Conservation (phyloP, 352 stramenopile species). For the Globisporangium middletonii region DNA sequence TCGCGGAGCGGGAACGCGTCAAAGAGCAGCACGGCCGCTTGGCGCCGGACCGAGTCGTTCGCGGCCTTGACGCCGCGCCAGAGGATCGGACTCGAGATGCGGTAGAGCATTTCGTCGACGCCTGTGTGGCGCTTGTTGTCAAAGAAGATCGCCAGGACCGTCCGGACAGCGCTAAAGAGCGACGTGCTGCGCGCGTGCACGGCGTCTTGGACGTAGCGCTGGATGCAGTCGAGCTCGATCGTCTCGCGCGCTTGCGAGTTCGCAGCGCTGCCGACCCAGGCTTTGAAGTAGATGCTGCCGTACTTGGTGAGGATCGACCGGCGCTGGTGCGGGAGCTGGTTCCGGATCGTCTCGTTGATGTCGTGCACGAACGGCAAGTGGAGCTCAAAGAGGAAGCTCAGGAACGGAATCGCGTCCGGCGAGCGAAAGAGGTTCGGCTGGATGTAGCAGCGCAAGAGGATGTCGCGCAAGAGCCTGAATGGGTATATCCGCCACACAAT, state of each 20-base stretch:
- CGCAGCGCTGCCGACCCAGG: slow-evolving; percentile 56
- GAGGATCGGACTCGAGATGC: slow-evolving; percentile 76
- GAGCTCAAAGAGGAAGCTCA: slow-evolving; percentile 84
- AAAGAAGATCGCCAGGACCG: slow-evolving; percentile 80
- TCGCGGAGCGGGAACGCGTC: slow-evolving; percentile 82
- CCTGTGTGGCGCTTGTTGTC: slow-evolving; percentile 78
- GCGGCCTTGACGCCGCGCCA: slow-evolving; percentile 80
- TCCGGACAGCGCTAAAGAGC: slow-evolving; percentile 58
- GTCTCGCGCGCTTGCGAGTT: slow-evolving; percentile 33
- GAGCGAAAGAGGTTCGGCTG: slow-evolving; percentile 81
- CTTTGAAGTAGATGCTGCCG: slow-evolving; percentile 80
- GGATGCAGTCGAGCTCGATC: slow-evolving; percentile 84
- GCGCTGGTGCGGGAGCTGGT: slow-evolving; percentile 80
- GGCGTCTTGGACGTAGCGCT: slow-evolving; percentile 67
- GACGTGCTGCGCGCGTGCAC: slow-evolving; percentile 65
- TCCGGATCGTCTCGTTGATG: slow-evolving; percentile 86
- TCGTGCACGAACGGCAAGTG: slow-evolving; percentile 79
- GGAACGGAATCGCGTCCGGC: slow-evolving; percentile 71
- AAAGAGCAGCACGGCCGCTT: slow-evolving; percentile 77
- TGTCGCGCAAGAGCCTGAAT: slow-evolving; percentile 54
- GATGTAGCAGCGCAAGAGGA: slow-evolving; percentile 86
- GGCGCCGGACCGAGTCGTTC: slow-evolving; percentile 77
- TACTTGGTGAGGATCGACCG: slow-evolving; percentile 81
- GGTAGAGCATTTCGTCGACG: slow-evolving; percentile 83
- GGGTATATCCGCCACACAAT: too few species aligned